These are phyloP conservation scores for Prunus mira DNA, from an alignment of 306 rosid species.

Conservation along the genomic window DNA sequence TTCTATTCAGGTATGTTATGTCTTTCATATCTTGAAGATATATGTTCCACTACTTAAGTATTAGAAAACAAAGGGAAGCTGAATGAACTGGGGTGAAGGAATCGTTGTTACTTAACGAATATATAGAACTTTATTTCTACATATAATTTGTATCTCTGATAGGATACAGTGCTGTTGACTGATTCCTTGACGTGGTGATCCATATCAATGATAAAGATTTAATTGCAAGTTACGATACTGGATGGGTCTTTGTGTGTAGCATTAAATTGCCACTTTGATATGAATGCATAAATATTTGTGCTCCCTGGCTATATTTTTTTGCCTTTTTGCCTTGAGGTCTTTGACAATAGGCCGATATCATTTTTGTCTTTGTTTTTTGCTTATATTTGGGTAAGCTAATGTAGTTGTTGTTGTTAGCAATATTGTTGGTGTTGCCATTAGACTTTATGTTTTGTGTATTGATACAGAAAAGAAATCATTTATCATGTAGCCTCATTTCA, in stretches of 20 bases:
- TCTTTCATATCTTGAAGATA: constrained; percentile 23
- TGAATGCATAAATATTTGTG: background rate
- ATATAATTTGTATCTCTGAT: background rate
- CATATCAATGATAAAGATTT: too few species aligned
- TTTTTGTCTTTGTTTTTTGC: background rate
- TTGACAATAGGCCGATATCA: background rate
- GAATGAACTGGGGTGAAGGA: constrained; percentile 19
- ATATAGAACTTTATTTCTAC: background rate
- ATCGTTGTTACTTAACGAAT: background rate
- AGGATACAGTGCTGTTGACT: too few species aligned
- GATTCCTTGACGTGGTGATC: too few species aligned
- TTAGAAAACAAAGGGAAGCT: constrained; percentile 1
- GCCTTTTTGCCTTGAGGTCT: too few species aligned
- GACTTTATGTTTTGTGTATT: background rate
- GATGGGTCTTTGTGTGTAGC: too few species aligned
- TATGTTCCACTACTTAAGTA: constrained; percentile 7
- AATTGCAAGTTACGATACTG: too few species aligned
- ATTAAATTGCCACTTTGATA: too few species aligned
- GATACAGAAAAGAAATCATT: background rate
- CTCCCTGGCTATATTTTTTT: background rate
- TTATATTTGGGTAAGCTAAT: too few species aligned
- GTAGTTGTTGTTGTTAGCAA: too few species aligned
- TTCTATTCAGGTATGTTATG: constrained; percentile 45
- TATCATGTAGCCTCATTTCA: constrained; percentile 8
- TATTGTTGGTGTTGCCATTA: too few species aligned